Conservation (phyloP, 2,329 filamentous ascomycete genomes). For the Blastomyces parvus region DNA sequence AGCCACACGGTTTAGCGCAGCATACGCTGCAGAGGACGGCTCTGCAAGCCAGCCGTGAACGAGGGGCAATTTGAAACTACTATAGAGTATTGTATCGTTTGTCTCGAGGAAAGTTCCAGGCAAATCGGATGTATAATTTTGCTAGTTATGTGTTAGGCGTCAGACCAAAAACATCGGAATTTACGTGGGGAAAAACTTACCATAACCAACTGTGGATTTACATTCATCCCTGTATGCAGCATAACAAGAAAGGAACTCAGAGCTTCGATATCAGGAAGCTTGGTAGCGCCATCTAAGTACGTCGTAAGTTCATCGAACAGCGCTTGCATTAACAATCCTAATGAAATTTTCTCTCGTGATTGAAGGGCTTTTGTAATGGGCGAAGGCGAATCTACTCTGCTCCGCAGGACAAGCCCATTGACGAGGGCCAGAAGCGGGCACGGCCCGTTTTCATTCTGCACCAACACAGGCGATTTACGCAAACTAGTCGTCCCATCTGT, state of each 20-base stretch:
- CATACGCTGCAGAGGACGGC: slow-evolving; percentile 56
- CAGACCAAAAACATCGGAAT: background rate
- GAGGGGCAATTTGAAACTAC: slow-evolving; percentile 76
- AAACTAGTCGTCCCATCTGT: slow-evolving; percentile 56
- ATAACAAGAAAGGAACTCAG: slow-evolving; percentile 80
- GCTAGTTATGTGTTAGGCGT: background rate
- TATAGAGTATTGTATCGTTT: slow-evolving; percentile 79
- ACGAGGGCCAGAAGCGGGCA: slow-evolving; percentile 88
- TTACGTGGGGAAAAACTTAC: slow-evolving; percentile 20
- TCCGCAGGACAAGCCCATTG: slow-evolving; percentile 80
- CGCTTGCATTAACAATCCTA: slow-evolving; percentile 75
- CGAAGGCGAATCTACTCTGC: slow-evolving; percentile 56
- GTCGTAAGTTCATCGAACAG: slow-evolving; percentile 92
- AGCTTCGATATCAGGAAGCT: slow-evolving; percentile 76
- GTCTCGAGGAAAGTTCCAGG: slow-evolving; percentile 81
- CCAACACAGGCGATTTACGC: slow-evolving; percentile 72
- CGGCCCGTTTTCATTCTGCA: slow-evolving; percentile 90
- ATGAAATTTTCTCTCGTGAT: slow-evolving; percentile 75
- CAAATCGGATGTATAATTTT: slow-evolving; percentile 36
- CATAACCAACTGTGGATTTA: slow-evolving; percentile 80
- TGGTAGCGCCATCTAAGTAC: slow-evolving; percentile 54
- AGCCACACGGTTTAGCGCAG: slow-evolving; percentile 63
- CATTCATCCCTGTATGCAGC: slow-evolving; percentile 94
- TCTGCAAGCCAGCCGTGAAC: slow-evolving; percentile 85
- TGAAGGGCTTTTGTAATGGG: slow-evolving; percentile 68